Base-by-base conservation (phyloP, 441 rosid species). In the Lagerstroemia fauriei region DNA sequence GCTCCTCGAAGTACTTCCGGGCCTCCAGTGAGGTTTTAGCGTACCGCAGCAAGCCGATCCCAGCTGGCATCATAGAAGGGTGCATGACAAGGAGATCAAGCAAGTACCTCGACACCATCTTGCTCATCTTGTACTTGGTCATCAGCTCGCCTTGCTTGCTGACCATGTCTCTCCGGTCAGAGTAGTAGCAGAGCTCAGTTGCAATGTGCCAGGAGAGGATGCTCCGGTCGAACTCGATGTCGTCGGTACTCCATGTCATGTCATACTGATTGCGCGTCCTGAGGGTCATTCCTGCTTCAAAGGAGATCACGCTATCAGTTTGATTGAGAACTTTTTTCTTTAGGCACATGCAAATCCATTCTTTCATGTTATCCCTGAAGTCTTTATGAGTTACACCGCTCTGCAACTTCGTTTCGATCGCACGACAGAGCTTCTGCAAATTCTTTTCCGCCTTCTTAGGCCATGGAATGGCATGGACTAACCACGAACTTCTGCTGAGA, bases 151-250 rank as follows among this genome's bases (percentile, higher is more conserved):
- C 70, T 34, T 20, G 5, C 0, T 24, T 18, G 0, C 0, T n/a
- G 31, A 25, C 38, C 0, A 9, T n/a, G 7, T 4, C 11, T 10
- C 2, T 13, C 32, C 47, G 32, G 0, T 73, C 73, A 10, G 31
- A 11, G 47, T 31, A 25, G 9, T 0, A 86, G 66, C 88, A 81
- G 56, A 90, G 82, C 29, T 85, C 85, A 1, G 89, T 87, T 4
- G 91, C 90, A 66, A 89, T 86, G 78, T 91, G 92, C 93, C 86
- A 90, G 9, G 84, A 56, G 25, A 89, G 87, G 75, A 89, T 76
- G 88, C 87, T 84, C 51, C 78, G 84, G 57, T 89, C 88, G 13
- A 89, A 89, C 61, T 85, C 88, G 3, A 71, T 76, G 14, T 63
- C 72, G 0, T 63, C 75, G 0, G 24, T 66, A 63, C 57, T 59